Percentiles rank a stretch among this genome's conserved stretches.
Conservation (phyloP, 257 asterid genomes). For the Lycium barbarum region DNA sequence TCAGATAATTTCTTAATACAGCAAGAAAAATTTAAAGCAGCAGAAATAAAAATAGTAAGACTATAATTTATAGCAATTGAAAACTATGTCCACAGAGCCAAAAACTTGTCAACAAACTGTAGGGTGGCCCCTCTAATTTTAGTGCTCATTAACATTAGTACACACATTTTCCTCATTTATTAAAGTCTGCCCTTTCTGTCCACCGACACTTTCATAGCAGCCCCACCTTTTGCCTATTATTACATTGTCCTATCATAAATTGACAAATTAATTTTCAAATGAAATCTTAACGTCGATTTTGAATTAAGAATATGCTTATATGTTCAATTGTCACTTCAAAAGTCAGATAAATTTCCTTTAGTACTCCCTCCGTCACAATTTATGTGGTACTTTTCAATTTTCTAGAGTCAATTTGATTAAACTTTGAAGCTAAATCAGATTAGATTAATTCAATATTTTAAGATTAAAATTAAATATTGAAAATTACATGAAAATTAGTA, state of each 20-base stretch:
- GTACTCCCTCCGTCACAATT: no score
- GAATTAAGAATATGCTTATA: neutral
- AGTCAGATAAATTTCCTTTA: no score
- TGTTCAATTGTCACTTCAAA: no score
- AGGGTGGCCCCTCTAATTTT: constrained; percentile 1
- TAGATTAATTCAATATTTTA: no score
- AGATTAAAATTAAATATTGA: no score
- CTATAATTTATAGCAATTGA: no score
- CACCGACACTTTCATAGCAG: constrained; percentile 24
- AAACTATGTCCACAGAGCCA: neutral
- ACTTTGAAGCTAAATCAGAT: no score
- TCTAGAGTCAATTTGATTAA: no score
- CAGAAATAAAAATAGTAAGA: neutral
- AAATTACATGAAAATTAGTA: no score
- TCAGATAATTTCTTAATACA: neutral
- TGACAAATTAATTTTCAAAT: neutral
- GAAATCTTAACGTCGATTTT: neutral
- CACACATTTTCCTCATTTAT: constrained; percentile 31
- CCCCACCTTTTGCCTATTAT: neutral
- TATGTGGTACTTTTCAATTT: no score
- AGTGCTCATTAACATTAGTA: neutral
- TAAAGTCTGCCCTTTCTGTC: constrained; percentile 28
- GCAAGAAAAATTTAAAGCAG: constrained; percentile 2
- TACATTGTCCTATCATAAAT: neutral
- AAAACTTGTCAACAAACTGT: neutral